Base-by-base conservation (phyloP, 2,329 filamentous ascomycete genomes). In the Cladosporium oxysporum region DNA sequence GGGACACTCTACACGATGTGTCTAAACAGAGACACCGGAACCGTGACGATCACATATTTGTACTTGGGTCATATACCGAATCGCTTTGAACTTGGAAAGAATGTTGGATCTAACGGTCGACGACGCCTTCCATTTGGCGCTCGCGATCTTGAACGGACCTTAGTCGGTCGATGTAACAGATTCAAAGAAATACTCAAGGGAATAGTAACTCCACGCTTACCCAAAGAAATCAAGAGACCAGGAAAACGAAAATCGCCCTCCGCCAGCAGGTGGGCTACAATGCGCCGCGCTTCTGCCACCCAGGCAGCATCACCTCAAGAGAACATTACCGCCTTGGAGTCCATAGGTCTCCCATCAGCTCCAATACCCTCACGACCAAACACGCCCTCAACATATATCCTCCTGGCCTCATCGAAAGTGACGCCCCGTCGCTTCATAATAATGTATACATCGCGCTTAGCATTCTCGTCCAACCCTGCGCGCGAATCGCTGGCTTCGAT, bases 271-370 rank as follows among this genome's bases (percentile, higher is more conserved):
- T 44, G 18, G 37, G 18, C 37, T 7, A n/a, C 18, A 44, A n/a
- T n/a, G 7, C 18, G 11, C 29, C 14, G 14, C 7, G 10, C 53
- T 35, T 14, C 33, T 18, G 29, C 10, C 16, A 31, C 1, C 28
- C 28, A 33, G 16, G n/a, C 26, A 55, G 28, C 18, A 55, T 12
- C 33, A 18, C 12, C 55, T 84, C 76, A 91, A 67, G 89, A 91
- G 79, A 98, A 98, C 76, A 91, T 96, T 67, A 98, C 93, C 76
- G 97, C 96, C 82, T 97, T 97, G 68, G 93, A 93, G 82, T 98
- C 94, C 76, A 88, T 86, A 68, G 95, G 95, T 72, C 89, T 82
- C 5, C 95, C 95, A 79, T 99, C 95, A 5, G 91, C 85, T 1
- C 89, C 92, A 76, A 99, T 97, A 61, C 91, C 91, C 74, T 96